A percentile compares a stretch with the other conserved stretches of the same genome.
phyloP scores from a whole-genome alignment of 169 alveolate species.

The Eimeria acervulina region DNA sequence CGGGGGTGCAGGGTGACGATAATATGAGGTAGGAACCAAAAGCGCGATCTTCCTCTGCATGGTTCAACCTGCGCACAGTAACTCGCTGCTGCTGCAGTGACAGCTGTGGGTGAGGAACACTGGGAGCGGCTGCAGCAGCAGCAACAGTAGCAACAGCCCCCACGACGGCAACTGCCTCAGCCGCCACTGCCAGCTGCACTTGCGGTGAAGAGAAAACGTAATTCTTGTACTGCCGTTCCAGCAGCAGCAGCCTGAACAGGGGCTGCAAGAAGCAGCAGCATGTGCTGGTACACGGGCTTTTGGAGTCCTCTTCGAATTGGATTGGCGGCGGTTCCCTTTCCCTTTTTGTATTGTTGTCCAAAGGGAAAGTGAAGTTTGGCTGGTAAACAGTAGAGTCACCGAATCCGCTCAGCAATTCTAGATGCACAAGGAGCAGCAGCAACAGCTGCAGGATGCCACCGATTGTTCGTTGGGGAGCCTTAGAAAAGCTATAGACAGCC shows the following conservation, averaged over 20 bases:
- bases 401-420: constrained; percentile 74
- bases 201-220: too few species aligned
- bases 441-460: constrained; percentile 36
- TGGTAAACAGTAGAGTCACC: constrained; percentile 93
- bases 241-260: background rate
- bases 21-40: too few species aligned
- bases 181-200: too few species aligned
- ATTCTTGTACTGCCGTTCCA: too few species aligned
- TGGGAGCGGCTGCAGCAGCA: background rate
- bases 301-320: constrained; percentile 92
- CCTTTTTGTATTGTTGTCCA: constrained; percentile 89
- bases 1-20: too few species aligned
- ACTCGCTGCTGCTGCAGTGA: constrained; percentile 33
- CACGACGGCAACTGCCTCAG: background rate
- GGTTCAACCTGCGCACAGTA: background rate
- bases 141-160: constrained; percentile 28
- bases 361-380: constrained; percentile 93
- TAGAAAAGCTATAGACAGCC: too few species aligned
- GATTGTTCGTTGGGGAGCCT: too few species aligned
- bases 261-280: constrained; percentile 75
- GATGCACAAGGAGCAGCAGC: background rate
- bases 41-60: too few species aligned
- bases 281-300: constrained; percentile 91
- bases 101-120: background rate
- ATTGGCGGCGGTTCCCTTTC: constrained; percentile 87